Evolutionary conservation across 108 stramenopile species (phyloP).

Genomic region (Skeletonema grethae): DNA sequence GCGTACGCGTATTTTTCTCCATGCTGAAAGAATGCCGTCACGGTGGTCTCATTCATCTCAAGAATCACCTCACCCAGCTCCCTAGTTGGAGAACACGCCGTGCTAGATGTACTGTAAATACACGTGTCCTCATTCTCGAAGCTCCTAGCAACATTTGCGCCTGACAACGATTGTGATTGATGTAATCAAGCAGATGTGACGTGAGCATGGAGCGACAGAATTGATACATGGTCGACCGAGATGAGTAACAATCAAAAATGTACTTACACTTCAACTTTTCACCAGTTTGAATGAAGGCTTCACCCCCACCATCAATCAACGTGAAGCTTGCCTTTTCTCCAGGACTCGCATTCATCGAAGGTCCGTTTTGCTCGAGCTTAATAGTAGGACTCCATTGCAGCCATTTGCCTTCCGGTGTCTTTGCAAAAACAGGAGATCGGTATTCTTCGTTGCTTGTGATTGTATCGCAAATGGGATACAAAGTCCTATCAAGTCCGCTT

Average conservation of each 20-base stretch:
- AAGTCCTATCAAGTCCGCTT: slow-evolving; percentile 6
- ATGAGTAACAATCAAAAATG: no score
- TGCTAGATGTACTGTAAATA: slow-evolving; percentile 24
- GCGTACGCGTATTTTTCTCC: slow-evolving; percentile 53
- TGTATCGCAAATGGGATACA: slow-evolving; percentile 15
- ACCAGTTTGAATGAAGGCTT: slow-evolving; percentile 13
- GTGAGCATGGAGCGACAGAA: no score
- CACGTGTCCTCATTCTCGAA: slow-evolving; percentile 61
- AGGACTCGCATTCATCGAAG: slow-evolving; percentile 39
- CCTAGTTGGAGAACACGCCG: slow-evolving; percentile 24
- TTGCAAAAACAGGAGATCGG: slow-evolving; percentile 38
- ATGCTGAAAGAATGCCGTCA: slow-evolving; percentile 18
- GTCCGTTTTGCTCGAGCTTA: slow-evolving; percentile 37
- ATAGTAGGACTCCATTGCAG: slow-evolving; percentile 37
- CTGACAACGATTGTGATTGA: no score
- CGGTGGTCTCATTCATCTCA: slow-evolving; percentile 13
- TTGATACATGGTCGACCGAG: no score
- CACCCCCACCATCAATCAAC: slow-evolving; percentile 50
- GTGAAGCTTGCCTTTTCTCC: slow-evolving; percentile 3
- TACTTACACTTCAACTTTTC: slow-evolving; percentile 38
- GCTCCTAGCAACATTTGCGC: slow-evolving; percentile 42
- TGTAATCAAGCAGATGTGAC: no score
- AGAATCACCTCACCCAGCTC: slow-evolving; percentile 31
- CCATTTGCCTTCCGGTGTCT: slow-evolving; percentile 41
- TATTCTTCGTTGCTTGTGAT: slow-evolving; percentile 28